These are phyloP conservation scores for Alternaria gansuensis DNA, from an alignment of 2,329 filamentous ascomycete genomes.

Conservation along the genomic window DNA sequence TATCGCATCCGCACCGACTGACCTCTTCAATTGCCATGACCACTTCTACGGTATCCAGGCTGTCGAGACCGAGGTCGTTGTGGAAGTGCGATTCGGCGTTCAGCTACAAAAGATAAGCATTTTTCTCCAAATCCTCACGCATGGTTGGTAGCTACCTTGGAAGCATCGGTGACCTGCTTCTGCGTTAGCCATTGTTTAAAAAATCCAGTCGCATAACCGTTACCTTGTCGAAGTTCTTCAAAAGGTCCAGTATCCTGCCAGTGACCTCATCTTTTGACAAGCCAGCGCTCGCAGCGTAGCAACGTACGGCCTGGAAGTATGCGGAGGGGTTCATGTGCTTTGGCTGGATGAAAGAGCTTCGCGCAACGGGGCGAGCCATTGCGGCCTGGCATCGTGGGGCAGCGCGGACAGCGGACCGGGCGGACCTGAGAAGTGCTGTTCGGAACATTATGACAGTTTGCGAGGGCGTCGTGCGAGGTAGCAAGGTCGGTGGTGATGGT, in stretches of 20 bases:
- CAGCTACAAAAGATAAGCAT: conserved; percentile 67
- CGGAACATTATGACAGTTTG: conserved; percentile 78
- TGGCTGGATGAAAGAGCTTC: conserved; percentile 68
- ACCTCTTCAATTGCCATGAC: conserved; percentile 99
- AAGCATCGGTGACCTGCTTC: conserved; percentile 67
- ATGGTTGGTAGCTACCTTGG: conserved; percentile 60
- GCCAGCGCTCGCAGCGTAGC: conserved; percentile 84
- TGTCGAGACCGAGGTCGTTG: conserved; percentile 96
- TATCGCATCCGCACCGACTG: conserved; percentile 39
- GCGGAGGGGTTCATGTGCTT: conserved; percentile 69
- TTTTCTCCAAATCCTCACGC: background rate
- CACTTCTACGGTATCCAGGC: conserved; percentile 97
- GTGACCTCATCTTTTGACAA: conserved; percentile 86
- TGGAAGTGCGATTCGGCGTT: conserved; percentile 86
- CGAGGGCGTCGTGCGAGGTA: conserved; percentile 32
- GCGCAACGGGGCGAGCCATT: conserved; percentile 68
- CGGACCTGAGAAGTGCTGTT: conserved; percentile 81
- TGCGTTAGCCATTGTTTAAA: conserved; percentile 39
- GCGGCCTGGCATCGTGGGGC: conserved; percentile 54
- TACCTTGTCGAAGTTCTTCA: conserved; percentile 98
- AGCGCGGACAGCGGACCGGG: conserved; percentile 62
- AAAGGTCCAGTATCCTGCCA: conserved; percentile 87
- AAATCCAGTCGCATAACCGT: conserved; percentile 41
- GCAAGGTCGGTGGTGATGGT: conserved; percentile 39
- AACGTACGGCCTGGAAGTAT: conserved; percentile 75